Conservation (phyloP, 495 filamentous ascomycete genomes). For the Neurospora sp. region DNA sequence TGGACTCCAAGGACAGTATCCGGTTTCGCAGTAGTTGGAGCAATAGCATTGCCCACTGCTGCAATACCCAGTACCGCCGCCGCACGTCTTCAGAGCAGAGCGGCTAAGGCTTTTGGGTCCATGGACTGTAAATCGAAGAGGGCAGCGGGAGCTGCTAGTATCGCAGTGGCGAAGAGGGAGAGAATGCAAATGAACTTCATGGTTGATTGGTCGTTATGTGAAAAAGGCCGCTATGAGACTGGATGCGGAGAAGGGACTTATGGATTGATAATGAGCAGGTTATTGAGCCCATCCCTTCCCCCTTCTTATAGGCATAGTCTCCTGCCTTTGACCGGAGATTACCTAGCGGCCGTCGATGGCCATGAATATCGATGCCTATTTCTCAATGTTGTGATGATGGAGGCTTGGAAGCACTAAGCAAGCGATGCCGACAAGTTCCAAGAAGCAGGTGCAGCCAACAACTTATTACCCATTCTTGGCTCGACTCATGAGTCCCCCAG, state of each 20-base stretch:
- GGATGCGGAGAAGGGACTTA: not conserved
- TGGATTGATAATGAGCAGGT: not conserved
- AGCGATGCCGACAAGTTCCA: not conserved
- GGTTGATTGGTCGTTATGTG: not conserved
- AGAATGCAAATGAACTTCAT: not conserved
- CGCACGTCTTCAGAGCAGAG: not conserved
- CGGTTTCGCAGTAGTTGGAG: not conserved
- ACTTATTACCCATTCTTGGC: not conserved
- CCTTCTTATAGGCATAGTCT: not conserved
- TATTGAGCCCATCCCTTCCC: no score
- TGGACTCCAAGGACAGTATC: not conserved
- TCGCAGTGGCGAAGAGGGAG: not conserved
- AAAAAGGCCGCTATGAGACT: not conserved
- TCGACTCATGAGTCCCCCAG: not conserved
- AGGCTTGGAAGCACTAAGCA: not conserved
- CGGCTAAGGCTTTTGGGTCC: not conserved
- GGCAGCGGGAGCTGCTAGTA: not conserved
- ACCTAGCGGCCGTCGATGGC: no score
- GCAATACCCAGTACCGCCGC: not conserved
- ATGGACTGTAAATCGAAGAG: not conserved
- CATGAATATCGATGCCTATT: not conserved
- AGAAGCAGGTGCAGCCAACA: not conserved
- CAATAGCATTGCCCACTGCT: not conserved
- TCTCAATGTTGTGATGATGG: not conserved
- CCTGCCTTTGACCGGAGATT: not conserved